Base-by-base conservation (phyloP, 1,284 basidiomycete species). In the Ustilago hordei region DNA sequence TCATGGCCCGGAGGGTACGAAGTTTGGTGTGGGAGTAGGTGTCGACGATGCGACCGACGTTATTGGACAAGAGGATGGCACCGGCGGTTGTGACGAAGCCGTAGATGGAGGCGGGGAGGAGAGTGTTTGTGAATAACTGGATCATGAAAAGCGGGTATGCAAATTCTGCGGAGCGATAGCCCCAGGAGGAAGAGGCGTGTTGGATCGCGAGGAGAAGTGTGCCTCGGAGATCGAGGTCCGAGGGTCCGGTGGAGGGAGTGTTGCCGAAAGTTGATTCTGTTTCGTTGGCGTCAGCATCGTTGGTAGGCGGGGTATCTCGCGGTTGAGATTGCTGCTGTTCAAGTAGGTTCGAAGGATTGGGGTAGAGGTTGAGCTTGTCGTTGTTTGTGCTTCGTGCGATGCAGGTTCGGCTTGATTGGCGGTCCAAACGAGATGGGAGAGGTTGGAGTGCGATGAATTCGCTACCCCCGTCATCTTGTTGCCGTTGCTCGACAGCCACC, bases 21-120 rank as follows among this genome's bases (percentile, higher is more conserved):
- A 90, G 85, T 43, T 88, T 75, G 52, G 39, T 55, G 13, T 71
- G 87, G 7, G 86, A 78, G 31, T 86, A 82, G 5, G 83, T 81
- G 74, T 90, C 90, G 17, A 90, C 88, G 12, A 88, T 80, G 0
- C 83, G 80, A 0, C 90, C 90, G 7, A 88, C 86, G 69, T 85
- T 87, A 35, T 87, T 83, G 12, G 88, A 89, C 50, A 89, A 79
- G 1, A 87, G 15, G 17, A 89, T 83, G 5, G 86, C 87, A 1
- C 81, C 76, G 19, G 86, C 87, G 1, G 88, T 89, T 0, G 87
- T 87, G 59, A 87, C 79, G 64, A 89, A 88, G 13, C 88, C 88
- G 69, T 89, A 89, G 47, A 90, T 59, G 13, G 89, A 89, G 0
- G 89, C 88, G 1, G 89, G 89, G 0, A 90, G 85, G 1, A 90